Percentiles rank a stretch among this genome's conserved stretches.
These are phyloP conservation scores for Afroboletus lepidellus DNA, from an alignment of 1,284 basidiomycete genomes.

Conservation along the genomic window DNA sequence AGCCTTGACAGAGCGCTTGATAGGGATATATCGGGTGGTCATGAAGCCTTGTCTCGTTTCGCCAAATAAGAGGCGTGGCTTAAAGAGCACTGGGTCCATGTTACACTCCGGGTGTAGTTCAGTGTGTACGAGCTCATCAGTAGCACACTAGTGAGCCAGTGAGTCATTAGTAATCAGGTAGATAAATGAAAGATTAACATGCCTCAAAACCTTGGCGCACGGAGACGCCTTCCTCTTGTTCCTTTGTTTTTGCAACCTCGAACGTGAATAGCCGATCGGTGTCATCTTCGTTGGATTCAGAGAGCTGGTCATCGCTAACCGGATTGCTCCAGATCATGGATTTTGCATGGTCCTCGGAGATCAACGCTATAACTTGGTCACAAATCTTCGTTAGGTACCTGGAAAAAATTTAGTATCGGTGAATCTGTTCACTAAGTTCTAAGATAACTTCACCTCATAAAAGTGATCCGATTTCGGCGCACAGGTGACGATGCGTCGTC, in stretches of 20 bases:
- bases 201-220: constrained; percentile 44
- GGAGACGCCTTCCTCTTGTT: constrained; percentile 54
- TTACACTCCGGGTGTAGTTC: constrained; percentile 22
- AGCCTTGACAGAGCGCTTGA: constrained; percentile 11
- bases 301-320: constrained; percentile 27
- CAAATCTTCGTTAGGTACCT: constrained; percentile 57
- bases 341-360: constrained; percentile 46
- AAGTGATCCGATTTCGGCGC: constrained; percentile 52
- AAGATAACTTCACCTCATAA: constrained; percentile 49
- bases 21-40: constrained; percentile 27
- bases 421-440: too few species aligned
- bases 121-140: constrained; percentile 11
- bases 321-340: constrained; percentile 44
- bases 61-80: constrained; percentile 34
- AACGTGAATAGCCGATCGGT: constrained; percentile 53
- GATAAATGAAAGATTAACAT: background rate
- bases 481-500: constrained; percentile 48
- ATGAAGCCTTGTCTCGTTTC: constrained; percentile 38
- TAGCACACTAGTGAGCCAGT: constrained; percentile 16
- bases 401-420: too few species aligned
- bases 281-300: constrained; percentile 38
- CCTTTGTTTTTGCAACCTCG: constrained; percentile 54
- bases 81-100: constrained; percentile 24
- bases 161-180: background rate
- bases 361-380: constrained; percentile 49